A percentile compares a stretch with the other conserved stretches of the same genome.
phyloP scores from a whole-genome alignment of 2,329 filamentous ascomycete species.

The Trichoderma arundinaceum region DNA sequence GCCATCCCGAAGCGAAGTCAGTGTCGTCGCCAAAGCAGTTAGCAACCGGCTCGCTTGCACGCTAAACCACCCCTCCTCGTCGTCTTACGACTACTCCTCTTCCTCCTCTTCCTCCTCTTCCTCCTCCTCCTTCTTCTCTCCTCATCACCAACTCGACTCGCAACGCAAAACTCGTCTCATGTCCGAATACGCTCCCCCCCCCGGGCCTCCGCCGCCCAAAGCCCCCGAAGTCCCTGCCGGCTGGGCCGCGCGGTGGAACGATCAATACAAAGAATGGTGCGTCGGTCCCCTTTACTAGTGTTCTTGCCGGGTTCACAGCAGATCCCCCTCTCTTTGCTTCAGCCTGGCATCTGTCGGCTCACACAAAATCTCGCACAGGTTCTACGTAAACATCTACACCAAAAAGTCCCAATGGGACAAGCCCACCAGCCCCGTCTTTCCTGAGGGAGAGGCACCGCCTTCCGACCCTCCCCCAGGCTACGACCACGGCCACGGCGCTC shows the following conservation, averaged over 20 bases:
- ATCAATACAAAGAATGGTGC: conserved; percentile 85
- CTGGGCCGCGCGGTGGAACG: conserved; percentile 86
- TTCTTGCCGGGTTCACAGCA: not conserved
- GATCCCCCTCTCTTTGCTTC: not conserved
- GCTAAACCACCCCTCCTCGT: conserved; percentile 25
- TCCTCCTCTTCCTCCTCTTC: not conserved
- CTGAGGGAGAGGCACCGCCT: conserved; percentile 52
- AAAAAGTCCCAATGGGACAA: conserved; percentile 91
- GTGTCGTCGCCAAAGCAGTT: conserved; percentile 15
- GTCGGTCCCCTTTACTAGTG: conserved; percentile 33
- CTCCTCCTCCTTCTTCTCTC: not conserved
- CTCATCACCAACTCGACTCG: not conserved
- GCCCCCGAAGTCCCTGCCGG: conserved; percentile 69
- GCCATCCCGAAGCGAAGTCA: not conserved
- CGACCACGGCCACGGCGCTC: conserved; percentile 49
- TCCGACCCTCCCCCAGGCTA: conserved; percentile 73
- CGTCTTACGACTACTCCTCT: conserved; percentile 12
- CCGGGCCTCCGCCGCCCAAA: conserved; percentile 62
- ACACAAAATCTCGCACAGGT: conserved; percentile 57
- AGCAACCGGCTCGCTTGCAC: conserved; percentile 3
- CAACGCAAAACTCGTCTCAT: conserved; percentile 43
- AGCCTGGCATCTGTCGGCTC: not conserved
- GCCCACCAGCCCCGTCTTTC: conserved; percentile 71
- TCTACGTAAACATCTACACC: conserved; percentile 88
- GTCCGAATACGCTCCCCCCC: conserved; percentile 60